A percentile compares a stretch with the other conserved stretches of the same genome.
These are phyloP conservation scores for Typha latifolia DNA, from an alignment of 176 grass and related monocot species.

Conservation along the genomic window DNA sequence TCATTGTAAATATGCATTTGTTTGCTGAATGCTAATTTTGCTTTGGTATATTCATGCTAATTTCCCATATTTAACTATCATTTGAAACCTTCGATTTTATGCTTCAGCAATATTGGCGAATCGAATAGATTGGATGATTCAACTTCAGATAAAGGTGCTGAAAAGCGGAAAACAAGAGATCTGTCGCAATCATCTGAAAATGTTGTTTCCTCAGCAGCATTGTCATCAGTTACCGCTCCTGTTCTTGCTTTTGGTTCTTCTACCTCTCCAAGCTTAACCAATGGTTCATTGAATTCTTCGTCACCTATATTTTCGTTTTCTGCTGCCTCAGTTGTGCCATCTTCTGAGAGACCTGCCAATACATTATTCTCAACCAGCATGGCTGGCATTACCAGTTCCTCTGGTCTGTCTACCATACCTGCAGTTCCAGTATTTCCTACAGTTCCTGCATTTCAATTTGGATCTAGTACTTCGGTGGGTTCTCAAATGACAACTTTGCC, in stretches of 20 bases:
- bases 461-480: background rate
- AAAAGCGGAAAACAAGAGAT: background rate
- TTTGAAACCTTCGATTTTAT: too few species aligned
- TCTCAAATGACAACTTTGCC: background rate
- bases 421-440: slow-evolving; percentile 4
- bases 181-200: slow-evolving; percentile 10
- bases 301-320: background rate
- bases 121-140: background rate
- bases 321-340: background rate
- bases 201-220: background rate
- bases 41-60: too few species aligned
- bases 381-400: background rate
- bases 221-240: background rate
- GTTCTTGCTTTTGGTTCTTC: slow-evolving; percentile 4
- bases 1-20: too few species aligned
- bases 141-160: slow-evolving; percentile 4
- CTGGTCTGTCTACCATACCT: background rate
- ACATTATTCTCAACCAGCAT: slow-evolving; percentile 2
- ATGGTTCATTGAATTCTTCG: background rate
- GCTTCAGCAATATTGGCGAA: too few species aligned
- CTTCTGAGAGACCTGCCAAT: background rate
- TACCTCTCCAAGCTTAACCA: background rate
- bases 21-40: too few species aligned
- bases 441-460: slow-evolving; percentile 4
- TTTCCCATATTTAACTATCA: too few species aligned